Conservation (phyloP, 257 asterid genomes). For the Leonotis leonurus region DNA sequence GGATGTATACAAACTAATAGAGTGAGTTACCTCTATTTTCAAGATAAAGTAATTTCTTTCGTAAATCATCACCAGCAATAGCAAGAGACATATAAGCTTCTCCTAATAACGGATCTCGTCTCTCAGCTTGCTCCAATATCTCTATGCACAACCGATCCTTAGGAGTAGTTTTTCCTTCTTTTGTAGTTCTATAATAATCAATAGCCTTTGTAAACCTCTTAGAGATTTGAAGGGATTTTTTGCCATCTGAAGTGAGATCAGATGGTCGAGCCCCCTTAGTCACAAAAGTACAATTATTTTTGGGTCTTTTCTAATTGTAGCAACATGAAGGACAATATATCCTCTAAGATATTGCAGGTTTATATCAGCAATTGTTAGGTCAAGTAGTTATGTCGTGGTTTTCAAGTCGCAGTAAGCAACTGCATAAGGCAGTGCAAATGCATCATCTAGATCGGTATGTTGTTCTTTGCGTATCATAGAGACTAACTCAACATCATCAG, state of each 20-base stretch:
- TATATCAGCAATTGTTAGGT: constrained; percentile 79
- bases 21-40: constrained; percentile 74
- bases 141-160: constrained; percentile 85
- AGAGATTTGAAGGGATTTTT: constrained; percentile 86
- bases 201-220: constrained; percentile 77
- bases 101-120: constrained; percentile 78
- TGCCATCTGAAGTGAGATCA: constrained; percentile 85
- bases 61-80: constrained; percentile 90
- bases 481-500: constrained; percentile 90
- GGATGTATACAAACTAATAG: background rate
- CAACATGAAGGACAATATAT: constrained; percentile 84
- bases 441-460: constrained; percentile 74
- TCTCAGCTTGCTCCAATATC: constrained; percentile 93
- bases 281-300: constrained; percentile 77
- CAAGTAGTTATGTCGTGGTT: constrained; percentile 88
- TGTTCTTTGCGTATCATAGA: constrained; percentile 85
- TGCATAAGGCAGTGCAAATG: constrained; percentile 85
- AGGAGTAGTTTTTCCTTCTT: constrained; percentile 76
- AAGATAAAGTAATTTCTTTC: constrained; percentile 72
- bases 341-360: constrained; percentile 79
- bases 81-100: constrained; percentile 97
- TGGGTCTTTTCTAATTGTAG: constrained; percentile 92
- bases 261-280: constrained; percentile 94
- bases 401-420: constrained; percentile 93
- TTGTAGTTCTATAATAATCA: constrained; percentile 48